Conservation (phyloP, 805 yeast species). For the Suhomyces xylopsoci region DNA sequence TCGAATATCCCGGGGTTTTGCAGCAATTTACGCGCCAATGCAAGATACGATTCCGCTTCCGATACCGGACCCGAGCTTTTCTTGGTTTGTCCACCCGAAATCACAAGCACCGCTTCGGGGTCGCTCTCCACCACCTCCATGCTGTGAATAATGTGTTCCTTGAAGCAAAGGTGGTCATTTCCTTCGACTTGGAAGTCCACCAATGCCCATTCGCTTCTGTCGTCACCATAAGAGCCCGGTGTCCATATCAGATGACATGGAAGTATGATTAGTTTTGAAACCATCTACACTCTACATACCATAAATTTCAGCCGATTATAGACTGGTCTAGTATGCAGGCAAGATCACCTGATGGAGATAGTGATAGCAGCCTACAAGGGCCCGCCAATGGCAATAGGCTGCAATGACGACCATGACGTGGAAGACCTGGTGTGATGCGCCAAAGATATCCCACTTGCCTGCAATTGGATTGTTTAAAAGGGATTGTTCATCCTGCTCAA, state of each 20-base stretch:
- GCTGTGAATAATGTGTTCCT: slow-evolving; percentile 54
- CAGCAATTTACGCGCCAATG: slow-evolving; percentile 37
- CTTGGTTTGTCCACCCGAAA: slow-evolving; percentile 73
- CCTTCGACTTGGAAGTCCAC: slow-evolving; percentile 70
- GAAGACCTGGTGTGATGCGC: slow-evolving; percentile 84
- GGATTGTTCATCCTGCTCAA: slow-evolving; percentile 16
- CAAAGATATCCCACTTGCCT: slow-evolving; percentile 58
- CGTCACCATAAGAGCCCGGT: slow-evolving; percentile 42
- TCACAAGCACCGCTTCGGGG: slow-evolving; percentile 37
- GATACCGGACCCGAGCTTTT: slow-evolving; percentile 50
- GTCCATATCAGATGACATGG: slow-evolving; percentile 65
- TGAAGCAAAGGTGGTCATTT: slow-evolving; percentile 62
- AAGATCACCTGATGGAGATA: slow-evolving; percentile 36
- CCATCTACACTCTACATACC: neutral
- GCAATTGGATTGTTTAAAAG: slow-evolving; percentile 11
- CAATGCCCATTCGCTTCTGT: slow-evolving; percentile 58
- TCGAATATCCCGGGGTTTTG: slow-evolving; percentile 7
- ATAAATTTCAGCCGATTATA: neutral
- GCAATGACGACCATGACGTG: slow-evolving; percentile 77
- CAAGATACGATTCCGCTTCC: slow-evolving; percentile 58
- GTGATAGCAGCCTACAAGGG: slow-evolving; percentile 54
- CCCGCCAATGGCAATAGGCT: slow-evolving; percentile 69
- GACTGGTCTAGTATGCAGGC: neutral
- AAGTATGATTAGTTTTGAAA: slow-evolving; percentile 25
- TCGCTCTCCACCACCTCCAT: slow-evolving; percentile 33